Evolutionary conservation across 1,139 yeast species (phyloP).

Genomic region (Nadsonia starkeyi-henricii): DNA sequence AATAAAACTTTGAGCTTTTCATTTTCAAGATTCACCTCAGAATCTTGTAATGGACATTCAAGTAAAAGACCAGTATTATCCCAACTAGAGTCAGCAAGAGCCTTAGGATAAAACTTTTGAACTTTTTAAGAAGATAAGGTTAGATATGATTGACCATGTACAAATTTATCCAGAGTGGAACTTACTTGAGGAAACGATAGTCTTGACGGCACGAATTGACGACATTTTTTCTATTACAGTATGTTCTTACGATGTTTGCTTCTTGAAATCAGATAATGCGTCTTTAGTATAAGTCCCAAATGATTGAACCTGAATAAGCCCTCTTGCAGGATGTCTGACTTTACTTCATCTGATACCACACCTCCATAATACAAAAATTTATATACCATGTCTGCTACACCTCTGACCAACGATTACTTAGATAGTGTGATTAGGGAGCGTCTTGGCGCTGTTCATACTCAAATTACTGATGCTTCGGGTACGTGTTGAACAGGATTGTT

Average conservation of each 20-base stretch:
- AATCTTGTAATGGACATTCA: constrained; percentile 34
- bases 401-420: constrained; percentile 15
- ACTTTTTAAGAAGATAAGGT: constrained; percentile 22
- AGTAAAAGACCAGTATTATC: constrained; percentile 86
- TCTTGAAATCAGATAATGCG: too few relatives aligned
- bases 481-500: constrained; percentile 5
- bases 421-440: constrained; percentile 19
- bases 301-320: too few relatives aligned
- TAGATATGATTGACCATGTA: background rate
- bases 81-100: constrained; percentile 78
- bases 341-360: too few relatives aligned
- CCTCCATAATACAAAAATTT: too few relatives aligned
- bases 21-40: constrained; percentile 4
- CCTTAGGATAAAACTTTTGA: constrained; percentile 57
- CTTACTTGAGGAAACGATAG: constrained; percentile 23
- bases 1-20: constrained; percentile 38
- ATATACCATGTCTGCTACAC: background rate
- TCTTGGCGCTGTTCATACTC: constrained; percentile 25
- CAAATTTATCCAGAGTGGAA: constrained; percentile 10
- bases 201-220: constrained; percentile 33
- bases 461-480: constrained; percentile 27
- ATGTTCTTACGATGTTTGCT: too few relatives aligned
- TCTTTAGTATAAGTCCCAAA: too few relatives aligned
- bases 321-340: too few relatives aligned
- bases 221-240: constrained; percentile 18